phyloP scores from a whole-genome alignment of 2,329 filamentous ascomycete genomes.

The Chaetothyriales sp. region DNA sequence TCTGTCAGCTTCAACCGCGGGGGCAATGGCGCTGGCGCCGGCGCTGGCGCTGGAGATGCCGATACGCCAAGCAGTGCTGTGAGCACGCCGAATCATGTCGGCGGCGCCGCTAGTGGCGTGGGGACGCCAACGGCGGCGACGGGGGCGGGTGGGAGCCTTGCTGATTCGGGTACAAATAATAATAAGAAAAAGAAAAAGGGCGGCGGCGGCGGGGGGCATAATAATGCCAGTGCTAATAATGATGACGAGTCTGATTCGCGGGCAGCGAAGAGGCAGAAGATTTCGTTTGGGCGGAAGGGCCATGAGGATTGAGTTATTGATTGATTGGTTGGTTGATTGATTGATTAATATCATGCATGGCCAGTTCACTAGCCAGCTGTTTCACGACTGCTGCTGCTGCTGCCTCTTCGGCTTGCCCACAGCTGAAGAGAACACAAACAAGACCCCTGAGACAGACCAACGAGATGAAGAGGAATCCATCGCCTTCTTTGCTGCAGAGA shows the following conservation, averaged over 20 bases:
- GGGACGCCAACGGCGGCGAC: conserved; percentile 28
- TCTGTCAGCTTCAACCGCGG: conserved; percentile 31
- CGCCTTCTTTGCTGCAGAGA: no score
- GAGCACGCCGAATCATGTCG: conserved; percentile 32
- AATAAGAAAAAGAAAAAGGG: conserved; percentile 28
- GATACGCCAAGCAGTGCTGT: conserved; percentile 24
- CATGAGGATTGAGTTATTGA: conserved; percentile 14
- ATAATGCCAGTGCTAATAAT: conserved; percentile 21
- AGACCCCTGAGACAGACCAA: no score
- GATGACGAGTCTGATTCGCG: conserved; percentile 21
- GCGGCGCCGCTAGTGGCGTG: conserved; percentile 3
- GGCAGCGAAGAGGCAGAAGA: conserved; percentile 17
- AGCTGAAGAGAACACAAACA: no score
- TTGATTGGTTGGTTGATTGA: neutral
- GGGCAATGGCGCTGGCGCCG: neutral
- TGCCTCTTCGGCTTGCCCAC: neutral
- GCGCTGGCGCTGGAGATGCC: conserved; percentile 2
- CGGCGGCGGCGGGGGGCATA: neutral
- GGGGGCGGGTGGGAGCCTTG: conserved; percentile 21
- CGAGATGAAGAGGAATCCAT: no score
- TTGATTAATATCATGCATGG: neutral
- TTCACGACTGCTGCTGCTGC: neutral
- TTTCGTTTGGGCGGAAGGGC: conserved; percentile 12
- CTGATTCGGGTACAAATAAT: conserved; percentile 4
- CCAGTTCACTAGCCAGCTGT: neutral